Evolutionary conservation across 2,329 filamentous ascomycete species (phyloP), one percentile per base, ranked within the genome.

Genomic region (Alternaria sp.): DNA sequence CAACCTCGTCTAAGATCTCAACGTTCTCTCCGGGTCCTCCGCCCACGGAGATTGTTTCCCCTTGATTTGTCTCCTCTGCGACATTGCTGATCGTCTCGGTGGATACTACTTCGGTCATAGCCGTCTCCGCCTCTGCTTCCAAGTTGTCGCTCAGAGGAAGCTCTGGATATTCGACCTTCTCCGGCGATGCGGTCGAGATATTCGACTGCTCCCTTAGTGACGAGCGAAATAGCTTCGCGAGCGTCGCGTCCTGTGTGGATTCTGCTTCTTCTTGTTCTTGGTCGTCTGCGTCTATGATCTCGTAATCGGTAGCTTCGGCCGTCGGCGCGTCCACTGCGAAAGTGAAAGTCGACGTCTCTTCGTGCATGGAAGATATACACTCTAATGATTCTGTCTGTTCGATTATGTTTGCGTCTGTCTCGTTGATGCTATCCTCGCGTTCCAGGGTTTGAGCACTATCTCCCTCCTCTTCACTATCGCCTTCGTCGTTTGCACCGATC

Each of bases 161-260:
- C 18, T 65, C 21, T 3, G 72, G 72, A 33, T 70, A 73, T n/a
- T 64, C 56, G 7, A 72, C 55, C 46, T 67, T 63, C 12, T 63
- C 63, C 6, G 63, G 61, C 6, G 67, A 61, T n/a, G n/a, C 47
- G 47, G 3, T 26, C 21, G 15, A 1, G n/a, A 14, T 11, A 10
- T 30, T 15, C 20, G 54, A 46, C 3, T 14, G 6, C 12, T 20
- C 21, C 44, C 73, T 72, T 15, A 26, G 47, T n/a, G 74, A 68
- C 2, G 72, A 73, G 20, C 67, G 66, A 58, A 76, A 76, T n/a
- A 75, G 56, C 5, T 64, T 63, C 8, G 62, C 61, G 5, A 70
- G 55, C 9, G 70, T 77, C 1, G 65, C 66, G 26, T 76, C 72
- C 21, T 75, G 68, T 1, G 63, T 21, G 21, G 47, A 26, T 12